phyloP scores from a whole-genome alignment of 352 stramenopile species.

The Pythium phragmitis region DNA sequence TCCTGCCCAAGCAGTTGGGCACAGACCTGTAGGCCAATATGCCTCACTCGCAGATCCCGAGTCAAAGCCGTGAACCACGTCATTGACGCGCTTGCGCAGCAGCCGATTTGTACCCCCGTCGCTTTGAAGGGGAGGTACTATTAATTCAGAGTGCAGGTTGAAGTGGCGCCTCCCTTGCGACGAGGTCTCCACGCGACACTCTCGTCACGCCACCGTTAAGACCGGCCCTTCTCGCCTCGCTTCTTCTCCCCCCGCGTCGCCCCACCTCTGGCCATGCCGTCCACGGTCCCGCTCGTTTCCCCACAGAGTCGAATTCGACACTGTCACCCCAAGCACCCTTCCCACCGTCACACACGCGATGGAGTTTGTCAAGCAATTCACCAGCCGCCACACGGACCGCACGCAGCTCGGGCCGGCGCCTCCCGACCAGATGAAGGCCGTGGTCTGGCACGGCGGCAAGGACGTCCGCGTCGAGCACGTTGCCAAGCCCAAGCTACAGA shows the following conservation, averaged over 20 bases:
- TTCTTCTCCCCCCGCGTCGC: background rate
- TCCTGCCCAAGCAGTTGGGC: background rate
- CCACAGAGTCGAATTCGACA: constrained; percentile 7
- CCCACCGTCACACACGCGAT: constrained; percentile 16
- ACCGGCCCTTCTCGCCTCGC: background rate
- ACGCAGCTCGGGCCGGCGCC: constrained; percentile 21
- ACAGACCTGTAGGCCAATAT: background rate
- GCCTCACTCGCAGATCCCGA: background rate
- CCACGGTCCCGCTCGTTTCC: background rate
- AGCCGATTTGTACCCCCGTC: background rate
- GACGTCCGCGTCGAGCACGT: constrained; percentile 51
- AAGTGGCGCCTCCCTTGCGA: background rate
- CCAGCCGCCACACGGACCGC: constrained; percentile 22
- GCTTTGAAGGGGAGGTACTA: background rate
- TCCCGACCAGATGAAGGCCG: constrained; percentile 48
- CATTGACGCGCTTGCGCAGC: no score
- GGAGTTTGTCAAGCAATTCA: constrained; percentile 38
- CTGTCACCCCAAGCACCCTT: background rate
- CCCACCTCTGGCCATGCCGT: background rate
- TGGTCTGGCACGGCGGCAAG: constrained; percentile 57
- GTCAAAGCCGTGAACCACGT: background rate
- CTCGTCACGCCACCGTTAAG: background rate
- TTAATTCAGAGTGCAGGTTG: background rate
- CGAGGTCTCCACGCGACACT: constrained; percentile 3
- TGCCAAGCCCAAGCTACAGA: constrained; percentile 54